A percentile compares a stretch with the other conserved stretches of the same genome.
Evolutionary conservation across 768 basidiomycete genomes (phyloP).

Genomic region (Trametes elegans): DNA sequence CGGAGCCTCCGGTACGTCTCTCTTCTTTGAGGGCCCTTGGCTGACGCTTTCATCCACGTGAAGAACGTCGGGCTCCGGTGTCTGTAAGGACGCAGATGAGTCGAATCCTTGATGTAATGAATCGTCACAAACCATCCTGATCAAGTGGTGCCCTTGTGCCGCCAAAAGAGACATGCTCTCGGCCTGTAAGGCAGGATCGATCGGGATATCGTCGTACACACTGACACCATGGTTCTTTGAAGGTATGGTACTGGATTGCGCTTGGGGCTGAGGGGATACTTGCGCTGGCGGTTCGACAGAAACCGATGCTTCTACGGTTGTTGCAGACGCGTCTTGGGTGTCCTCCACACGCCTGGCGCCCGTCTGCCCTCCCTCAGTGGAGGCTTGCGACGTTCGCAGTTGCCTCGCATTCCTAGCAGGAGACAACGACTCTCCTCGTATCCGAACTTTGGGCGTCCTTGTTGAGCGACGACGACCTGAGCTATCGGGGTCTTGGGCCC

Average conservation of each 20-base stretch:
- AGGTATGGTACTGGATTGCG: too few species aligned
- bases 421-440: slow-evolving; percentile 7
- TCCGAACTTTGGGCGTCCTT: slow-evolving; percentile 6
- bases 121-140: slow-evolving; percentile 9
- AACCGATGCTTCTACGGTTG: neutral
- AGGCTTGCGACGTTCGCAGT: neutral
- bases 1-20: slow-evolving; percentile 8
- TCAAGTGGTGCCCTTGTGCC: neutral
- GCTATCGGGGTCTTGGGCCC: neutral
- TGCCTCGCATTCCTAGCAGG: neutral
- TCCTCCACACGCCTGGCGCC: too few species aligned
- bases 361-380: too few species aligned
- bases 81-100: neutral
- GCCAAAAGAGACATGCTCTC: neutral
- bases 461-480: slow-evolving; percentile 2
- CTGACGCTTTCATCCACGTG: neutral
- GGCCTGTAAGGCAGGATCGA: neutral
- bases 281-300: too few species aligned
- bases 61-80: slow-evolving; percentile 4
- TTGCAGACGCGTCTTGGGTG: too few species aligned
- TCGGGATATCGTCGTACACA: neutral
- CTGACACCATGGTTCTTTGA: too few species aligned
- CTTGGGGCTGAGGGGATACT: too few species aligned
- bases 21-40: slow-evolving; percentile 4
- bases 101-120: neutral